phyloP scores from a whole-genome alignment of 2,329 filamentous ascomycete species.

The Aspergillus pseudonomiae region DNA sequence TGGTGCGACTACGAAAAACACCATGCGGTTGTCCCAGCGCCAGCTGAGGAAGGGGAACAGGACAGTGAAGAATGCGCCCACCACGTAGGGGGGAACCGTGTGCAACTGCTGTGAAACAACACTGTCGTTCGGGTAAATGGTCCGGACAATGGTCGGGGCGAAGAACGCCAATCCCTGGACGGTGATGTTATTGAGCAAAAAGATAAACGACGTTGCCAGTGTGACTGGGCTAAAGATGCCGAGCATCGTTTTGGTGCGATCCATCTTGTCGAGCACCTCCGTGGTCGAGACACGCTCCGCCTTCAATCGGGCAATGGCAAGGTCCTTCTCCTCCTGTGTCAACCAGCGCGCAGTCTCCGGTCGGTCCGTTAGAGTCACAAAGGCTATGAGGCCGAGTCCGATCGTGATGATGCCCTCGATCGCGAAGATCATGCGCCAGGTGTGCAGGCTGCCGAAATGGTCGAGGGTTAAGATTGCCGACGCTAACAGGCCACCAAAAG shows the following conservation, averaged over 20 bases:
- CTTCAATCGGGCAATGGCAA: conserved; percentile 69
- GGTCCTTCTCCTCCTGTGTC: conserved; percentile 64
- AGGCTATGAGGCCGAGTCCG: conserved; percentile 60
- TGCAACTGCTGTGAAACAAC: conserved; percentile 68
- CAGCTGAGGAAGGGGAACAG: conserved; percentile 64
- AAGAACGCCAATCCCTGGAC: conserved; percentile 74
- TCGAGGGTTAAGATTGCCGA: conserved; percentile 65
- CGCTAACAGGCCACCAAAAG: conserved; percentile 69
- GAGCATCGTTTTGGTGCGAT: conserved; percentile 59
- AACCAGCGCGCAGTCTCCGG: conserved; percentile 71
- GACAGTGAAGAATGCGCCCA: conserved; percentile 68
- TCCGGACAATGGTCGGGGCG: conserved; percentile 68
- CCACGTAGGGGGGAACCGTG: conserved; percentile 71
- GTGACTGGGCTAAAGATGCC: conserved; percentile 69
- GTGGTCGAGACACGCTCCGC: conserved; percentile 67
- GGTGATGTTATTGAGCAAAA: conserved; percentile 69
- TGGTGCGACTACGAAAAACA: conserved; percentile 63
- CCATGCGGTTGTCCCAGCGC: conserved; percentile 61
- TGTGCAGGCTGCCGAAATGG: conserved; percentile 58
- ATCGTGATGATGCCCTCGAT: conserved; percentile 71
- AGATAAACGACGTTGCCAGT: conserved; percentile 59
- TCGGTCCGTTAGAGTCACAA: conserved; percentile 68
- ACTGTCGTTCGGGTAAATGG: conserved; percentile 63
- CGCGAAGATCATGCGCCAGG: conserved; percentile 72
- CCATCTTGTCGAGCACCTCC: conserved; percentile 66